phyloP scores from a whole-genome alignment of 192 early-diverging fungal genomes.

The Chytriomyces hyalinus region DNA sequence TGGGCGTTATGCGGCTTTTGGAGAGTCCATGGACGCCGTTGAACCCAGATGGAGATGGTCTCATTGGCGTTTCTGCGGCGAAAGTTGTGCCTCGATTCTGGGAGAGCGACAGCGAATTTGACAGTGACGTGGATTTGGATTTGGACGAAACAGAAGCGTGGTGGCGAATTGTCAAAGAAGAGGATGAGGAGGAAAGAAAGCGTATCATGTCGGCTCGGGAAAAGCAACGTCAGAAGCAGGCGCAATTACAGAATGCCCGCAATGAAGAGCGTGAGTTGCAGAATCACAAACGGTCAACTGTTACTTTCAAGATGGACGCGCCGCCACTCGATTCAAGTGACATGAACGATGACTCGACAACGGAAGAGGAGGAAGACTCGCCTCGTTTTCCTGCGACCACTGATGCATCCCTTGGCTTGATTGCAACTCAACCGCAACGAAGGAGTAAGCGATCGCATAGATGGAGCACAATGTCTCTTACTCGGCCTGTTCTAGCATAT shows the following conservation, averaged over 20 bases:
- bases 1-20: slow-evolving; percentile 45
- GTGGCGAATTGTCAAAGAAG: slow-evolving; percentile 8
- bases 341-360: neutral
- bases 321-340: neutral
- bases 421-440: neutral
- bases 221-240: neutral
- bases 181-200: neutral
- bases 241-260: neutral
- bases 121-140: slow-evolving; percentile 55
- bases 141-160: slow-evolving; percentile 24
- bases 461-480: slow-evolving; percentile 36
- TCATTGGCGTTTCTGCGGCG: slow-evolving; percentile 14
- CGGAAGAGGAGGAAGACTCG: neutral
- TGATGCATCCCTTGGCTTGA: neutral
- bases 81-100: slow-evolving; percentile 41
- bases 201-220: neutral
- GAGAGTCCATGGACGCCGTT: slow-evolving; percentile 44
- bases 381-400: neutral
- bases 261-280: neutral
- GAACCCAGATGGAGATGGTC: slow-evolving; percentile 27
- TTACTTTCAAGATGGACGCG: neutral
- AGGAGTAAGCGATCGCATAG: slow-evolving; percentile 3
- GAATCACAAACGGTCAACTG: neutral
- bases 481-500: slow-evolving; percentile 31
- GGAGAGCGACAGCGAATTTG: slow-evolving; percentile 57